Evolutionary conservation across 1,139 yeast genomes (phyloP).

Genomic region (Hansenula sp.): DNA sequence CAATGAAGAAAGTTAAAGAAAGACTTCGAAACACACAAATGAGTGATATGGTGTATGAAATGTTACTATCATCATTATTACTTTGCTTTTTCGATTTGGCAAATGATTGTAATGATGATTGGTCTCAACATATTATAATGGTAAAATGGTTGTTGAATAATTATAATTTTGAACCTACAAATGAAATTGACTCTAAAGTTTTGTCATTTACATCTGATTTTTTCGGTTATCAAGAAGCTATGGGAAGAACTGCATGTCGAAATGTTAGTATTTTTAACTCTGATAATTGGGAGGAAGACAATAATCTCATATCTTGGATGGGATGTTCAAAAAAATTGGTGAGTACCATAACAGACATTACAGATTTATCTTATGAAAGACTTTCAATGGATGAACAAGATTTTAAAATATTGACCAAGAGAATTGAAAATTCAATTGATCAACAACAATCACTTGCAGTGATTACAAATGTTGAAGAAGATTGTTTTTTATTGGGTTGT

Average conservation of each 20-base stretch:
- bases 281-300: conserved; percentile 6
- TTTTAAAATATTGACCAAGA: not conserved
- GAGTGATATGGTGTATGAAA: conserved; percentile 1
- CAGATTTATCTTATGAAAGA: conserved; percentile 33
- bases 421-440: conserved; percentile 1
- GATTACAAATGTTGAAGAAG: conserved; percentile 3
- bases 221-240: conserved; percentile 10
- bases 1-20: not conserved
- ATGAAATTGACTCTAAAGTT: not conserved
- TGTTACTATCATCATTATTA: conserved; percentile 6
- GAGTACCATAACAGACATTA: conserved; percentile 30
- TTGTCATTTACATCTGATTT: conserved; percentile 6
- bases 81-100: conserved; percentile 8
- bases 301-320: conserved; percentile 8
- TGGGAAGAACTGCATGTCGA: conserved; percentile 12
- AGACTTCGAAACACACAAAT: not conserved
- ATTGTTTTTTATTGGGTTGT: conserved; percentile 8
- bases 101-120: conserved; percentile 8
- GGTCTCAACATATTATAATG: conserved; percentile 7
- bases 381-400: conserved; percentile 3
- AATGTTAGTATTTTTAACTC: conserved; percentile 4
- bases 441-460: no score
- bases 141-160: conserved; percentile 2
- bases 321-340: conserved; percentile 31
- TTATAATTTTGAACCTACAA: not conserved